phyloP scores from a whole-genome alignment of 306 rosid genomes.

The Lagenaria siceraria region DNA sequence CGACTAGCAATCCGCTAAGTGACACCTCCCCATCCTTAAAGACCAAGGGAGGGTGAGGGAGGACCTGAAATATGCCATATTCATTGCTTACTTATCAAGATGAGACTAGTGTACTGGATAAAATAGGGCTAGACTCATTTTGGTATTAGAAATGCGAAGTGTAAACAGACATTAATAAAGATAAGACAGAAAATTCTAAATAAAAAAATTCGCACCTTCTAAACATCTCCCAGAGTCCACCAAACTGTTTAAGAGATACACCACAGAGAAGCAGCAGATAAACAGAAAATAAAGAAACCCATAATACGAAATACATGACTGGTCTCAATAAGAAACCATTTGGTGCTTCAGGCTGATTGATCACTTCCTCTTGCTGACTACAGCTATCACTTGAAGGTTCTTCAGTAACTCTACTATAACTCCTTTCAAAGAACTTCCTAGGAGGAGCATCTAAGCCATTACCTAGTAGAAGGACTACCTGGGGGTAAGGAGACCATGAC shows the following conservation, averaged over 20 bases:
- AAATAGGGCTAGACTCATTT: not conserved
- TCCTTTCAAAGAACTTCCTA: conserved; percentile 36
- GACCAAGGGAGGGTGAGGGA: not conserved
- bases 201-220: conserved; percentile 37
- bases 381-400: conserved; percentile 22
- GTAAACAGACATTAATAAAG: not conserved
- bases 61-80: not conserved
- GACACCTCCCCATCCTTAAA: not conserved
- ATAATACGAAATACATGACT: conserved; percentile 35
- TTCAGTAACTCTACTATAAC: conserved; percentile 25
- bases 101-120: not conserved
- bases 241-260: conserved; percentile 47
- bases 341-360: conserved; percentile 16
- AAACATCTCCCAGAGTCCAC: conserved; percentile 79
- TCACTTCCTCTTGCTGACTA: conserved; percentile 26
- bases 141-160: not conserved
- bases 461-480: conserved; percentile 71
- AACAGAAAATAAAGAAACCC: conserved; percentile 59
- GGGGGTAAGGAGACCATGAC: conserved; percentile 11
- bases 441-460: conserved; percentile 88
- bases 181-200: not conserved
- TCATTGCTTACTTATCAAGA: not conserved
- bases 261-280: conserved; percentile 64
- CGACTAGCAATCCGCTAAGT: not conserved
- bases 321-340: conserved; percentile 53